Evolutionary conservation across 192 early-diverging fungal species (phyloP).

Genomic region (Coemansia asiatica): DNA sequence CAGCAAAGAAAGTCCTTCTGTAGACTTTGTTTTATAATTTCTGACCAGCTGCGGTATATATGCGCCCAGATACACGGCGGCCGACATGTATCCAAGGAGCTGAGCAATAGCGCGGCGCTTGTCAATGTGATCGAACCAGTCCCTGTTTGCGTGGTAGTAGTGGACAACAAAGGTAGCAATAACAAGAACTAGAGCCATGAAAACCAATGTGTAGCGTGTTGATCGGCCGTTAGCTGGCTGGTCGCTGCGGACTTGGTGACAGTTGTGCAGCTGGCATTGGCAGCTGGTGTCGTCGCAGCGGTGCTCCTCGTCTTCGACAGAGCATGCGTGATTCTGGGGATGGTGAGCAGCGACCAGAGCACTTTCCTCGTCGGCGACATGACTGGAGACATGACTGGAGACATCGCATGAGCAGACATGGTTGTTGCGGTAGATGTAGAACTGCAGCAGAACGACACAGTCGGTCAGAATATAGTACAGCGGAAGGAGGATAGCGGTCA

Average conservation of each 20-base stretch:
- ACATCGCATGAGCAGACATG: slow-evolving; percentile 1
- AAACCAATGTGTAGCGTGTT: slow-evolving; percentile 2
- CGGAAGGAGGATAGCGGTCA: slow-evolving; percentile 67
- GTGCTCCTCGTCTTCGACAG: not conserved
- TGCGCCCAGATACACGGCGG: slow-evolving; percentile 65
- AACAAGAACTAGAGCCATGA: not conserved
- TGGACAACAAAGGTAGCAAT: not conserved
- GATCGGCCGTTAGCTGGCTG: not conserved
- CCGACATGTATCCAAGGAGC: slow-evolving; percentile 71
- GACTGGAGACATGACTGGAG: not conserved
- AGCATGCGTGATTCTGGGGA: not conserved
- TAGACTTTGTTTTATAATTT: slow-evolving; percentile 66
- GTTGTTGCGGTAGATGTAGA: slow-evolving; percentile 58
- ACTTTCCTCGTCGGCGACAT: slow-evolving; percentile 12
- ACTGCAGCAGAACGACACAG: slow-evolving; percentile 64
- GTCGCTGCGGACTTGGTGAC: not conserved
- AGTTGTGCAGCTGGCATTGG: not conserved
- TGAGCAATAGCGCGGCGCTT: slow-evolving; percentile 54
- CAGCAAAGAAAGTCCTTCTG: slow-evolving; percentile 72
- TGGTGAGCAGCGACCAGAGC: slow-evolving; percentile 5
- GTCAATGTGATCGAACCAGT: slow-evolving; percentile 21
- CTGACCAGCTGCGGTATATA: slow-evolving; percentile 78
- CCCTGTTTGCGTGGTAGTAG: slow-evolving; percentile 7
- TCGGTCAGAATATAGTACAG: slow-evolving; percentile 74
- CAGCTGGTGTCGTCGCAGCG: not conserved